Evolutionary conservation across 768 basidiomycete species (phyloP), one percentile per base, ranked within the genome.

Genomic region (Boletus subparvulus): DNA sequence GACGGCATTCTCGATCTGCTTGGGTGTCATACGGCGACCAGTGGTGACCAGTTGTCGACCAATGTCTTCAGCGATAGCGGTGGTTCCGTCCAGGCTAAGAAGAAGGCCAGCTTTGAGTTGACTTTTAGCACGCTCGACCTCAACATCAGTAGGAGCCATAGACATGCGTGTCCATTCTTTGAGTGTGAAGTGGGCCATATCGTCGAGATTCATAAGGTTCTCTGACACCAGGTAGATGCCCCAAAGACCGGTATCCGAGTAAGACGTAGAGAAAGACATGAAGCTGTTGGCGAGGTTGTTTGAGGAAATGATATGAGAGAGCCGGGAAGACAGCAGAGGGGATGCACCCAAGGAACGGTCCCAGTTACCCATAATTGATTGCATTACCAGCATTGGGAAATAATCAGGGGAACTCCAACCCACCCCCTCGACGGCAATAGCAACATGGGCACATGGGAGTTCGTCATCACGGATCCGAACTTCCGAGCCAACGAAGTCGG

Each of bases 341-440:
- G 92, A 88, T 47, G 93, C 85, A 65, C 96, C 97, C 65, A 98
- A 86, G 46, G 90, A 91, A 64, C 97, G 86, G 72, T 99, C 96
- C 97, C 97, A 99, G 84, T 98, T 99, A 61, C 97, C 97, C 76
- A 98, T 89, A 76, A 98, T 92, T 67, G 85, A 87, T 74, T 96
- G 92, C 88, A 97, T 92, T 71, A 93, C 94, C 78, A 98, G 86
- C 95, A 99, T 96, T 59, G 95, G 93, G 86, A 92, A 98, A 81
- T 98, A 98, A 76, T 99, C 97, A 30, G 96, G 94, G 11, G 90
- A 94, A 65, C 88, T 92, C 95, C 96, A 98, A 74, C 93, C 87
- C 54, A 96, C 95, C 73, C 97, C 97, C 73, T 98, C 95, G 45
- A 98, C 94, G 32, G 97, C 93, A 66, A 99, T 89, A 61, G 96